Conservation (phyloP, 2,329 filamentous ascomycete species). For the Exophiala alcalophila region DNA sequence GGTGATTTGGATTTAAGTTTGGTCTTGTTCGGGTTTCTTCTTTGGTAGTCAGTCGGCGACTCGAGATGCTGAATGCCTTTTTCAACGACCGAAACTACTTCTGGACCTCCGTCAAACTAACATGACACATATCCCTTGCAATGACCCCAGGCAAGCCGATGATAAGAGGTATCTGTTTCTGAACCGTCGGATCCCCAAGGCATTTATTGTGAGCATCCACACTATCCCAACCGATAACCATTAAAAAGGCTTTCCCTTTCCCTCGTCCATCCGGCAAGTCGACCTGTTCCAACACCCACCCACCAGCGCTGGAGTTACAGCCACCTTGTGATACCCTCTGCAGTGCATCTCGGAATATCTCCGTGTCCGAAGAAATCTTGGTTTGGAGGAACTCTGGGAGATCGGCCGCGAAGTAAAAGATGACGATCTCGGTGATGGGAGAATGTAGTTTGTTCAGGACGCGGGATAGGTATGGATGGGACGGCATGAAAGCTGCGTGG, state of each 20-base stretch:
- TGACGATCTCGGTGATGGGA: conserved; percentile 1
- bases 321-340: neutral
- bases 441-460: neutral
- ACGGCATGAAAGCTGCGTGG: neutral
- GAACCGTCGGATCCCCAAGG: neutral
- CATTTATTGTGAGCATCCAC: conserved; percentile 1
- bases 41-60: too few relatives aligned
- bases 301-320: conserved; percentile 2
- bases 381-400: neutral
- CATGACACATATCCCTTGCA: neutral
- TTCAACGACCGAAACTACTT: too few relatives aligned
- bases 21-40: too few relatives aligned
- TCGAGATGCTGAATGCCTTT: too few relatives aligned
- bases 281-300: neutral
- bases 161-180: neutral
- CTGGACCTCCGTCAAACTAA: neutral
- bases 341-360: neutral
- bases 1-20: too few relatives aligned
- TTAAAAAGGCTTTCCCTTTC: conserved; percentile 3
- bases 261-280: neutral
- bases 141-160: neutral
- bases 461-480: neutral
- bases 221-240: conserved; percentile 4
- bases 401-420: neutral
- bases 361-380: conserved; percentile 1